These are phyloP conservation scores for Dioscorea alata DNA, from an alignment of 106 monocot genomes.

Conservation along the genomic window DNA sequence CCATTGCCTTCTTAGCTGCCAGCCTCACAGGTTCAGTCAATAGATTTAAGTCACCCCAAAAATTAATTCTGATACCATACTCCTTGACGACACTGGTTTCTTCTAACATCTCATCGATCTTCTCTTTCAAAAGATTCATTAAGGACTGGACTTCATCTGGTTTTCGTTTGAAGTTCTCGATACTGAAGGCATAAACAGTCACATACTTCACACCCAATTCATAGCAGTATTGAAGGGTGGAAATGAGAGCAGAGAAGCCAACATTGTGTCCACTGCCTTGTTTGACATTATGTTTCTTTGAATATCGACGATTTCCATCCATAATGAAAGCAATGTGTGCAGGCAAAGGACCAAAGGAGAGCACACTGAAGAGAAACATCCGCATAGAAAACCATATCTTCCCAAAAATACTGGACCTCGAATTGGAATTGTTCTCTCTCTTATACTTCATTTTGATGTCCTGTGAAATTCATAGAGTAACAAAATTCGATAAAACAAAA, in stretches of 20 bases:
- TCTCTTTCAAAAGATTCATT: constrained; percentile 14
- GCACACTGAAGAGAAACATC: constrained; percentile 9
- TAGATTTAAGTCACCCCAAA: constrained; percentile 9
- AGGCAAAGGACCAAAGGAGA: constrained; percentile 16
- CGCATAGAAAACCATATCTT: background rate
- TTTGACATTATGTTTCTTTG: constrained; percentile 1
- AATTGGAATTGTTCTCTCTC: background rate
- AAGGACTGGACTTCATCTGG: constrained; percentile 12
- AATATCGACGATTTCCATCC: constrained; percentile 24
- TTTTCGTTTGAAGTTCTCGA: constrained; percentile 21
- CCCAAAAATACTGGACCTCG: background rate
- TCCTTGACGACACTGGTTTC: background rate
- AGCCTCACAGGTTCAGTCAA: constrained; percentile 2
- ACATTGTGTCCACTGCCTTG: background rate
- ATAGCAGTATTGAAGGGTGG: constrained; percentile 18
- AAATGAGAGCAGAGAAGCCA: constrained; percentile 10
- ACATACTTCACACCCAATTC: constrained; percentile 19
- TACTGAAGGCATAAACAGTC: constrained; percentile 18
- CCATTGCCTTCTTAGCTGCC: constrained; percentile 8
- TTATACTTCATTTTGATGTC: background rate
- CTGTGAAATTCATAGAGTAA: background rate
- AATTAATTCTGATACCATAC: constrained; percentile 3
- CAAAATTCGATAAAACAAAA: too few relatives aligned
- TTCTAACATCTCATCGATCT: constrained; percentile 9
- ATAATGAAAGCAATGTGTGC: constrained; percentile 21